A percentile compares a stretch with the other conserved stretches of the same genome.
phyloP scores from a whole-genome alignment of 2,329 filamentous ascomycete species.

The Botrytis pseudocinerea region DNA sequence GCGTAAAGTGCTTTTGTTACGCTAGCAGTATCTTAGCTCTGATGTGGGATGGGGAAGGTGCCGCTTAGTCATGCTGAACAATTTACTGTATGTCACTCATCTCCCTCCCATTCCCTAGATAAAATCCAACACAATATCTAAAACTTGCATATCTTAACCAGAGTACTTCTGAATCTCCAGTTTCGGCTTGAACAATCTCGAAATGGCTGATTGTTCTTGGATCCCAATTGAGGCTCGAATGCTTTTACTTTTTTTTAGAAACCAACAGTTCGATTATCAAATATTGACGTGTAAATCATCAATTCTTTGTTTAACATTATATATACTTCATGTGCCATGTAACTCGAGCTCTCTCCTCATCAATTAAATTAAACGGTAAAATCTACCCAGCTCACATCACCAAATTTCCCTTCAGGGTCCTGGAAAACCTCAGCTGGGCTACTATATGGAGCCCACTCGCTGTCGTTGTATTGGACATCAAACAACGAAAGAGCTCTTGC shows the following conservation, averaged over 20 bases:
- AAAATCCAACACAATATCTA: background rate
- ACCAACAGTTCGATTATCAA: background rate
- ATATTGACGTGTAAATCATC: background rate
- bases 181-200: background rate
- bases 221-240: background rate
- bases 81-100: no score
- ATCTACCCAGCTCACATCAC: slow-evolving; percentile 35
- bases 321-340: background rate
- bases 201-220: background rate
- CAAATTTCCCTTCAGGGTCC: slow-evolving; percentile 30
- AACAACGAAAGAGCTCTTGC: slow-evolving; percentile 40
- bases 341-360: background rate
- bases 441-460: slow-evolving; percentile 28
- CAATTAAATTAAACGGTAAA: slow-evolving; percentile 24
- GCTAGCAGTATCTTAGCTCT: background rate
- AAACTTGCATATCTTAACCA: background rate
- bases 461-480: slow-evolving; percentile 30
- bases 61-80: background rate
- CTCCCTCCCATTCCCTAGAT: no score
- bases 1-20: slow-evolving; percentile 12
- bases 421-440: slow-evolving; percentile 33
- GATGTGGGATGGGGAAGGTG: background rate
- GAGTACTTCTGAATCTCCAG: background rate
- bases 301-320: background rate
- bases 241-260: background rate